phyloP scores from a whole-genome alignment of 164 flowering plant species.

The Vitis rotundifolia region DNA sequence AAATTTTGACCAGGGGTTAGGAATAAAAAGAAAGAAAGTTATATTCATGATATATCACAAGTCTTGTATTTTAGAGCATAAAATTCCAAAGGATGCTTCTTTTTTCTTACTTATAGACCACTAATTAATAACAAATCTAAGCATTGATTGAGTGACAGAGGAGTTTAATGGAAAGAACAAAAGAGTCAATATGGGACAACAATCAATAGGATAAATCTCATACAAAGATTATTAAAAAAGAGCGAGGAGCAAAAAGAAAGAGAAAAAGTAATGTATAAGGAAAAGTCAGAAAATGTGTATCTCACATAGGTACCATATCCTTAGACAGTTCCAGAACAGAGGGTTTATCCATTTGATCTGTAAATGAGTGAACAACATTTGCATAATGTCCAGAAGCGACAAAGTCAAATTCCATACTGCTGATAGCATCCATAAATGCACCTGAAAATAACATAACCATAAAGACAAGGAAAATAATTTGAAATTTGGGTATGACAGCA shows the following conservation, averaged over 20 bases:
- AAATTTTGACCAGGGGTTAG: too few relatives aligned
- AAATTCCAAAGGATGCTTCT: too few relatives aligned
- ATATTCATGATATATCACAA: too few relatives aligned
- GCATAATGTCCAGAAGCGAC: conserved; percentile 98
- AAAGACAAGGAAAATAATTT: background rate
- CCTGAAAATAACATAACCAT: conserved; percentile 38
- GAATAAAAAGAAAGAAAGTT: too few relatives aligned
- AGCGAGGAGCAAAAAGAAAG: background rate
- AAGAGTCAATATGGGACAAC: too few relatives aligned
- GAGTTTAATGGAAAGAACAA: too few relatives aligned
- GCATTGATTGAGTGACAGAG: too few relatives aligned
- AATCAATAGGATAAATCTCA: too few relatives aligned
- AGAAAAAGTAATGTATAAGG: background rate
- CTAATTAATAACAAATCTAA: too few relatives aligned
- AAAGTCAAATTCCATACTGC: conserved; percentile 71
- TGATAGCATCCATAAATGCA: conserved; percentile 92
- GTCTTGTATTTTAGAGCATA: too few relatives aligned
- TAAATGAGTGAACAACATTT: conserved; percentile 60
- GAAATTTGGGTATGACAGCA: background rate
- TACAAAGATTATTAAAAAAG: background rate
- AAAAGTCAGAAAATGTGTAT: conserved; percentile 1
- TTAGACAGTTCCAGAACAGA: conserved; percentile 69
- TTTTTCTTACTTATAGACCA: too few relatives aligned
- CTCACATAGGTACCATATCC: conserved; percentile 60
- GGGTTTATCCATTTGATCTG: conserved; percentile 32